phyloP scores from a whole-genome alignment of 257 asterid species.

The Scutellaria barbata region DNA sequence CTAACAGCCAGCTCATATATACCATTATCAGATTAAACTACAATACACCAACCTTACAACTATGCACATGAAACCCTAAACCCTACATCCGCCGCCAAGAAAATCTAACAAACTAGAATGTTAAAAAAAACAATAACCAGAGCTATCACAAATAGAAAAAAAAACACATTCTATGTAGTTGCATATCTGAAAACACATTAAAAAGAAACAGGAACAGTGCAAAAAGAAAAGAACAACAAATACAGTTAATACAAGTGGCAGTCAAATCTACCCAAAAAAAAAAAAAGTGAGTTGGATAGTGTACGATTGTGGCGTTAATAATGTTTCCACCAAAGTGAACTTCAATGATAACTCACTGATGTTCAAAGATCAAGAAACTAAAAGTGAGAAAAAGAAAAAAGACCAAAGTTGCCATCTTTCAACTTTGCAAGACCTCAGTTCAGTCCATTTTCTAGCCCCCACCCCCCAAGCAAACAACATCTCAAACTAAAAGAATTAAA shows the following conservation, averaged over 20 bases:
- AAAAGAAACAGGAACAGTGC: no score
- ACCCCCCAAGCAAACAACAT: no score
- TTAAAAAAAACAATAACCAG: no score
- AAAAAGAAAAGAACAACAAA: no score
- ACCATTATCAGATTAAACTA: constrained; percentile 27
- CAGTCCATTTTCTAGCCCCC: no score
- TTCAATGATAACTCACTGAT: background rate
- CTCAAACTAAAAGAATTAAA: no score
- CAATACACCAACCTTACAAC: constrained; percentile 24
- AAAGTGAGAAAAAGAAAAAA: no score
- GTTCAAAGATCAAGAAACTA: no score
- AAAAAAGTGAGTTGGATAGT: no score
- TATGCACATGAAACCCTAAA: constrained; percentile 35
- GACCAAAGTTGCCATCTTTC: no score
- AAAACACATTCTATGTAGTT: background rate
- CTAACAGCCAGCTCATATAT: constrained; percentile 35
- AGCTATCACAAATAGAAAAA: background rate
- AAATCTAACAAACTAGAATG: no score
- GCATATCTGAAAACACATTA: background rate
- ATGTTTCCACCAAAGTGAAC: background rate
- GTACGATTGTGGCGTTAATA: background rate
- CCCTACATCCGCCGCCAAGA: constrained; percentile 29
- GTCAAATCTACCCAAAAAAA: background rate
- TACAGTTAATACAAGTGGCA: background rate
- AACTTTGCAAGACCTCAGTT: no score